Base-by-base conservation (phyloP, 1,284 basidiomycete species). In the Rhodotorula sp. region DNA sequence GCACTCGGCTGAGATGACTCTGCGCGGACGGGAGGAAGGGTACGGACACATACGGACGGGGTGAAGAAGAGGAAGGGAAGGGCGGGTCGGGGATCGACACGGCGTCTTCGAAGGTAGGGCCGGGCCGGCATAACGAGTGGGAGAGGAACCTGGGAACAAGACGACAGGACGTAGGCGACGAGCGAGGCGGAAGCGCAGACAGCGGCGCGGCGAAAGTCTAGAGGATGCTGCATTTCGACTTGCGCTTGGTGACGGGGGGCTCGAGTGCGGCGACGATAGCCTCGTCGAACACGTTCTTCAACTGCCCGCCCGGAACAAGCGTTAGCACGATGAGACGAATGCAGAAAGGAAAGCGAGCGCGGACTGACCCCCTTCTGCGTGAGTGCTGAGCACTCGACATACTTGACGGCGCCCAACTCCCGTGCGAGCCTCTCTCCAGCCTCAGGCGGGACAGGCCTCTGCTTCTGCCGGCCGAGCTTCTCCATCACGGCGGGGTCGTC, bases 241-340 rank as follows among this genome's bases (percentile, higher is more conserved):
- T 88, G 83, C 88, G 89, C 78, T 88, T 93, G 78, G 90, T 84
- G 75, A 95, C 88, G 72, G 95, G 95, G 69, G 95, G 95, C 81
- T 98, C 95, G 75, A 99, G 87, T 30, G 94, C 96, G 73, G 95
- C 95, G 73, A 98, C 95, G 80, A 99, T 98, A 67, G 95, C 95
- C 89, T 99, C 96, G 82, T 99, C 95, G 81, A 99, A 99, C 70
- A 99, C 95, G 81, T 98, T 98, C 90, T 99, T 99, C 81, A 99
- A 83, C 76, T 77, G 65, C 28, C 16, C 18, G 50, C 18, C 22
- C 10, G 16, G 1, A 1, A 24, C 4, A 8, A 8, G 7, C 22
- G 13, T 40, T 13, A 52, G 31, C 24, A 1, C 11, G 7, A 37
- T 3, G n/a, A 22, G 8, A 44, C 18, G 30, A 15, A 48, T 10